These are phyloP conservation scores for Colletotrichum navitas DNA, from an alignment of 2,329 filamentous ascomycete species.

Conservation along the genomic window DNA sequence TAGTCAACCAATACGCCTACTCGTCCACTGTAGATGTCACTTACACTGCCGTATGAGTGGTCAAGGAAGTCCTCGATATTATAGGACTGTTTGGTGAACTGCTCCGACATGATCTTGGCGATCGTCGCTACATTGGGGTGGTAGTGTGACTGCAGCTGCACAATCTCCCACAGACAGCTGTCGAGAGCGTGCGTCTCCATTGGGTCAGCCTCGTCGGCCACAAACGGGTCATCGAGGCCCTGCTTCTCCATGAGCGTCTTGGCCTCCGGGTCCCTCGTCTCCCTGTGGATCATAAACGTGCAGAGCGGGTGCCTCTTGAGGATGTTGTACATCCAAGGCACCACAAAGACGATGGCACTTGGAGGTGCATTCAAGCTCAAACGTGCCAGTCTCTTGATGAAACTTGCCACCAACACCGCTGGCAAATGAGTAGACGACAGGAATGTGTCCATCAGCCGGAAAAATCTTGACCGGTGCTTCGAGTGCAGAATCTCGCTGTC, in stretches of 20 bases:
- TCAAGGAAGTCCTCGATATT: constrained; percentile 98
- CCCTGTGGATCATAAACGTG: constrained; percentile 96
- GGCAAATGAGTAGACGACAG: constrained; percentile 92
- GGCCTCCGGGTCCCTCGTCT: constrained; percentile 68
- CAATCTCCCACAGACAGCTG: constrained; percentile 94
- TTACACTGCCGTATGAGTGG: constrained; percentile 86
- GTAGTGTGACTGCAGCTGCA: constrained; percentile 91
- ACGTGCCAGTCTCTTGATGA: constrained; percentile 92
- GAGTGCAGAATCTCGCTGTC: constrained; percentile 90
- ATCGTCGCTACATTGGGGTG: constrained; percentile 97
- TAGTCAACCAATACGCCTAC: constrained; percentile 65
- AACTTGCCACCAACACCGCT: constrained; percentile 90
- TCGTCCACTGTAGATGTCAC: constrained; percentile 48
- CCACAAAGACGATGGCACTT: constrained; percentile 85
- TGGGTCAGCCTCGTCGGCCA: constrained; percentile 81
- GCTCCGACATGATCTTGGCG: constrained; percentile 92
- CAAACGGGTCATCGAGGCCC: constrained; percentile 79
- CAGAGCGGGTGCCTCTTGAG: constrained; percentile 90
- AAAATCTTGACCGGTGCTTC: constrained; percentile 93
- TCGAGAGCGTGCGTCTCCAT: constrained; percentile 90
- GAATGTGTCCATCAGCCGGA: constrained; percentile 92
- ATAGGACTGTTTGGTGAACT: constrained; percentile 96
- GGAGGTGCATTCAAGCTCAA: constrained; percentile 90
- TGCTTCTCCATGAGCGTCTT: constrained; percentile 71
- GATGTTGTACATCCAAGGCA: constrained; percentile 96